Percentiles rank a stretch among this genome's conserved stretches.
phyloP scores from a whole-genome alignment of 2,329 filamentous ascomycete genomes.

The Biscogniauxia mediterranea region DNA sequence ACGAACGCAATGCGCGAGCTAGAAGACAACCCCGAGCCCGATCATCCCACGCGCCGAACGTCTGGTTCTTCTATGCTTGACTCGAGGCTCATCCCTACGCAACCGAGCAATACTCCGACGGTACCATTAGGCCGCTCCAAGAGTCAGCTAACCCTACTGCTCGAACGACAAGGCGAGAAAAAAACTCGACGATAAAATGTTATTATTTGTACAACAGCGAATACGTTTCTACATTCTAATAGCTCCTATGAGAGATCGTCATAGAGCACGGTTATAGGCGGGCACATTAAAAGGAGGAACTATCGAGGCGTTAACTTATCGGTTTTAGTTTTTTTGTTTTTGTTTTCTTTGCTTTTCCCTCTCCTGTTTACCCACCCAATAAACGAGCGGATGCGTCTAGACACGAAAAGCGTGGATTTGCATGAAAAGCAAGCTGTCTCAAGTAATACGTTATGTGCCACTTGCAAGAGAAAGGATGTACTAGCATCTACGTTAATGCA shows the following conservation, averaged over 20 bases:
- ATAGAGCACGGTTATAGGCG: conserved; percentile 1
- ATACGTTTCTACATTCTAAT: conserved; percentile 7
- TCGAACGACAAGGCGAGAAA: conserved; percentile 43
- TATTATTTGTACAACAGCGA: not conserved
- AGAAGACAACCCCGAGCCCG: conserved; percentile 10
- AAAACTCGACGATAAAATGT: conserved; percentile 26
- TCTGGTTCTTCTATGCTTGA: conserved; percentile 35
- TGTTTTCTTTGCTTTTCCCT: not conserved
- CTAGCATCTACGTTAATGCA: conserved; percentile 22
- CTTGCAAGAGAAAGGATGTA: conserved; percentile 9
- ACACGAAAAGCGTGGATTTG: conserved; percentile 7
- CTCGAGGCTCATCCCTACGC: conserved; percentile 46
- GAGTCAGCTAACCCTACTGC: conserved; percentile 57
- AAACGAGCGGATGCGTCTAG: not conserved
- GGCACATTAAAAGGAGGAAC: not conserved
- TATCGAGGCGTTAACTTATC: not conserved
- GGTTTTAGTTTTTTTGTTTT: not conserved
- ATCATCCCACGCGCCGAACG: conserved; percentile 15
- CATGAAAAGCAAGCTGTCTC: not conserved
- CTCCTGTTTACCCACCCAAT: not conserved
- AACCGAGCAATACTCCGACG: conserved; percentile 43
- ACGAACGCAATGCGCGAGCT: conserved; percentile 10
- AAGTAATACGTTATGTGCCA: not conserved
- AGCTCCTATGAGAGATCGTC: conserved; percentile 5
- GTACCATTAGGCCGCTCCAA: conserved; percentile 57